A percentile compares a stretch with the other conserved stretches of the same genome.
These are phyloP conservation scores for Xylaria nigripes DNA, from an alignment of 495 filamentous ascomycete species.

Conservation along the genomic window DNA sequence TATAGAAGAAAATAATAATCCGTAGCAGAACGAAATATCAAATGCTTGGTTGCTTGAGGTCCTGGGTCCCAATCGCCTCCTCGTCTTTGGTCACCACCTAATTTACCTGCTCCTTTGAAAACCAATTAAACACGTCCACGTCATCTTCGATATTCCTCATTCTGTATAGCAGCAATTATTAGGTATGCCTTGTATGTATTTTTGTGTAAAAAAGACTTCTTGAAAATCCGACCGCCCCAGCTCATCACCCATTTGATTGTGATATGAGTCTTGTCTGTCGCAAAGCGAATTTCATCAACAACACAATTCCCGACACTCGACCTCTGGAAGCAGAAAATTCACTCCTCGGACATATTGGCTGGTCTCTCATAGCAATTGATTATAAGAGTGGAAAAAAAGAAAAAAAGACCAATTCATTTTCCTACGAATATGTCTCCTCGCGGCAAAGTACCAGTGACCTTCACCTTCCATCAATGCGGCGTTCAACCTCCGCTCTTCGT, in stretches of 20 bases:
- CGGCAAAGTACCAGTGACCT: constrained; percentile 34
- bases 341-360: not conserved
- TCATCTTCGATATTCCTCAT: too few species aligned
- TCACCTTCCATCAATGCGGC: constrained; percentile 51
- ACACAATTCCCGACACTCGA: not conserved
- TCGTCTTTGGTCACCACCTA: too few species aligned
- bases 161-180: too few species aligned
- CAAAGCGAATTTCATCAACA: not conserved
- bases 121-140: too few species aligned
- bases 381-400: not conserved
- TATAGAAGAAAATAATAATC: too few species aligned
- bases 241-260: not conserved
- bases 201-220: too few species aligned
- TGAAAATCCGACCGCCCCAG: not conserved
- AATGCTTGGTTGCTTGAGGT: too few species aligned
- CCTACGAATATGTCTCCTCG: constrained; percentile 30
- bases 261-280: not conserved
- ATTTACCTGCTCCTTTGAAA: too few species aligned
- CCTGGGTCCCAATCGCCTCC: too few species aligned
- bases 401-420: too few species aligned
- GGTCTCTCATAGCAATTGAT: not conserved
- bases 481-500: constrained; percentile 55
- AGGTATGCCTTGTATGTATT: too few species aligned
- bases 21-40: too few species aligned
- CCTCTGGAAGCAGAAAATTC: not conserved